Evolutionary conservation across 2,329 filamentous ascomycete species (phyloP).

Genomic region (Penicillium sp.): DNA sequence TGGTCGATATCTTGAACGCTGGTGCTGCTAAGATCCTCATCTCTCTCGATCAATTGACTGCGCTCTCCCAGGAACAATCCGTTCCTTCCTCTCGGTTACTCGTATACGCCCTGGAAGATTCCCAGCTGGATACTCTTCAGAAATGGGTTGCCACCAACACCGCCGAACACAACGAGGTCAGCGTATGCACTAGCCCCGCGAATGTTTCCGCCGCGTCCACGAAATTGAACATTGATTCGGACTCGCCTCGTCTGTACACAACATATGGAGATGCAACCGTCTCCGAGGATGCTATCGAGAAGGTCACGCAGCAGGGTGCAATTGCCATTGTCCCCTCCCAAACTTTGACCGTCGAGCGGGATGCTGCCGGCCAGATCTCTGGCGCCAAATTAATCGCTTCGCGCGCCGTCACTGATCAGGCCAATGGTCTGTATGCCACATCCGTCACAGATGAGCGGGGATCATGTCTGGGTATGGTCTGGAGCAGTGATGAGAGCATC

Average conservation of each 20-base stretch:
- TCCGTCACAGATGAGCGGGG: slow-evolving; percentile 89
- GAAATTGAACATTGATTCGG: slow-evolving; percentile 41
- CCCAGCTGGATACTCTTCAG: slow-evolving; percentile 44
- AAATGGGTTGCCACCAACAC: slow-evolving; percentile 43
- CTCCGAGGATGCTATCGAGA: slow-evolving; percentile 54
- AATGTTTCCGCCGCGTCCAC: slow-evolving; percentile 45
- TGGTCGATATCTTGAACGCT: slow-evolving; percentile 79
- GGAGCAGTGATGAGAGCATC: slow-evolving; percentile 91
- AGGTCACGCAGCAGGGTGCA: slow-evolving; percentile 54
- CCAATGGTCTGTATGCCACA: slow-evolving; percentile 84
- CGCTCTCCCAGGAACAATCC: slow-evolving; percentile 56
- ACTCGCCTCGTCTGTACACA: slow-evolving; percentile 47
- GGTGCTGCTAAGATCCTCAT: slow-evolving; percentile 88
- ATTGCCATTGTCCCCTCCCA: slow-evolving; percentile 77
- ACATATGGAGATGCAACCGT: slow-evolving; percentile 39
- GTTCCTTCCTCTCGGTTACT: slow-evolving; percentile 62
- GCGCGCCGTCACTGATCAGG: slow-evolving; percentile 78
- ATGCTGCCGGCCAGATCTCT: slow-evolving; percentile 63
- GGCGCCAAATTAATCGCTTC: slow-evolving; percentile 73
- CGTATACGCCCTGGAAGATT: slow-evolving; percentile 52
- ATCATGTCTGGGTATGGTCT: slow-evolving; percentile 83
- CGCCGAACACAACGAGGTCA: slow-evolving; percentile 40
- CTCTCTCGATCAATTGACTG: slow-evolving; percentile 67
- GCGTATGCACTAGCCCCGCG: slow-evolving; percentile 38
- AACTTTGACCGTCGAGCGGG: slow-evolving; percentile 68